These are phyloP conservation scores for Sapria himalayana DNA, from an alignment of 345 rosid species.

Conservation along the genomic window DNA sequence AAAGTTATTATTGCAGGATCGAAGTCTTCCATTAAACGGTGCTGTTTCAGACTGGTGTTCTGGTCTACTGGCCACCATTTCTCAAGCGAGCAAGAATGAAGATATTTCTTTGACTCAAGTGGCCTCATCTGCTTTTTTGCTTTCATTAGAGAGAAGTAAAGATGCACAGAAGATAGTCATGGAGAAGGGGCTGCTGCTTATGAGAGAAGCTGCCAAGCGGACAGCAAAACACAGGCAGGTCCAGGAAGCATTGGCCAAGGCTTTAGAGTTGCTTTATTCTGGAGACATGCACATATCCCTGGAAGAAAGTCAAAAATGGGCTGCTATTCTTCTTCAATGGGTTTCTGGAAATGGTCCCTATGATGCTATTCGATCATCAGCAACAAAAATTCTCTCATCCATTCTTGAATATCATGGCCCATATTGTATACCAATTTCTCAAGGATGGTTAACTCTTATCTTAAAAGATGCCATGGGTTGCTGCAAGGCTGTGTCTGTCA, in stretches of 20 bases:
- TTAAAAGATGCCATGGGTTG: slow-evolving; percentile 41
- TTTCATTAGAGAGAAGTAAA: slow-evolving; percentile 65
- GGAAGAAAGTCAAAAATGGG: slow-evolving; percentile 90
- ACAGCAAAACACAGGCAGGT: slow-evolving; percentile 44
- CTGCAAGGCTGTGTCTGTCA: slow-evolving; percentile 29
- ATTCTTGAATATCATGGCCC: slow-evolving; percentile 71
- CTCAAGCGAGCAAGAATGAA: slow-evolving; percentile 62
- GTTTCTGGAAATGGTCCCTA: slow-evolving; percentile 44
- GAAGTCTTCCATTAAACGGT: slow-evolving; percentile 52
- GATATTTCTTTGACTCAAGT: slow-evolving; percentile 64
- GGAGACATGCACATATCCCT: slow-evolving; percentile 50
- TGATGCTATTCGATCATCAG: slow-evolving; percentile 41
- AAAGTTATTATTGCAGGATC: slow-evolving; percentile 66
- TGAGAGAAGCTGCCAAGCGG: slow-evolving; percentile 60
- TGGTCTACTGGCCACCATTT: slow-evolving; percentile 62
- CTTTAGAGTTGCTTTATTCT: slow-evolving; percentile 46
- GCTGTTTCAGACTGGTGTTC: slow-evolving; percentile 87
- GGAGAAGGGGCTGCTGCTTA: slow-evolving; percentile 67
- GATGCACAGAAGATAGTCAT: slow-evolving; percentile 39
- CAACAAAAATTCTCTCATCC: slow-evolving; percentile 53
- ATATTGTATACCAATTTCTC: slow-evolving; percentile 59
- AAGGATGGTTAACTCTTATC: slow-evolving; percentile 78
- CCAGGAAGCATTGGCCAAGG: slow-evolving; percentile 82
- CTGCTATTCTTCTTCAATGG: slow-evolving; percentile 70
- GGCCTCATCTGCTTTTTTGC: slow-evolving; percentile 70